phyloP scores from a whole-genome alignment of 805 yeast species.

The Saccharomycopsis vini region DNA sequence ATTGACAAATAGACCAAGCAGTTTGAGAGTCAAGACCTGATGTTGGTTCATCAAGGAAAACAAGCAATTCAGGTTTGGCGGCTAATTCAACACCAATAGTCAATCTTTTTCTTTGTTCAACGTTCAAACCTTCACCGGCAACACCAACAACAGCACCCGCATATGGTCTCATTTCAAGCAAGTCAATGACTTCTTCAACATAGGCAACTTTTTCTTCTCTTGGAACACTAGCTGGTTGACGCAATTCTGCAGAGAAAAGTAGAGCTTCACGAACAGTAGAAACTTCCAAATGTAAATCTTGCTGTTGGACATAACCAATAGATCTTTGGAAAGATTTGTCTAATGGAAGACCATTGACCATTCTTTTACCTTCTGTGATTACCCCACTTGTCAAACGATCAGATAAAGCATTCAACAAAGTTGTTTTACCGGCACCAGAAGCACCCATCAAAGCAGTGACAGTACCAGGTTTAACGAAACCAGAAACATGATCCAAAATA shows the following conservation, averaged over 20 bases:
- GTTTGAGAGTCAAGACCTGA: constrained; percentile 62
- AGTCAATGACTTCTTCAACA: constrained; percentile 57
- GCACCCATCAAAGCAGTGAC: constrained; percentile 80
- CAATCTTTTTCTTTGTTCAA: constrained; percentile 58
- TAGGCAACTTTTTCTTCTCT: constrained; percentile 52
- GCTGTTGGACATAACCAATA: constrained; percentile 77
- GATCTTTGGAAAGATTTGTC: constrained; percentile 64
- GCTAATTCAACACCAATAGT: constrained; percentile 68
- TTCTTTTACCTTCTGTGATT: constrained; percentile 53
- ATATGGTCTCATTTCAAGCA: constrained; percentile 60
- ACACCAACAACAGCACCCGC: constrained; percentile 78
- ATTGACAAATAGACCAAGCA: constrained; percentile 62
- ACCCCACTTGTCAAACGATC: constrained; percentile 65
- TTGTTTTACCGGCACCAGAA: constrained; percentile 84
- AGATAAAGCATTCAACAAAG: constrained; percentile 62
- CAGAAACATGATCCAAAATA: constrained; percentile 47
- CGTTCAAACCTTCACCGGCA: constrained; percentile 63
- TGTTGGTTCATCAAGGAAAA: constrained; percentile 66
- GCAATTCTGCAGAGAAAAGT: constrained; percentile 58
- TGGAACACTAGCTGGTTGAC: constrained; percentile 56
- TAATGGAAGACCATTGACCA: constrained; percentile 60
- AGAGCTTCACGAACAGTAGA: constrained; percentile 70
- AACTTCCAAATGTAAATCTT: constrained; percentile 62
- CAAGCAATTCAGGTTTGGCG: constrained; percentile 54
- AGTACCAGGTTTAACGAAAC: constrained; percentile 75